phyloP scores from a whole-genome alignment of 2,329 filamentous ascomycete species.

The Talaromyces sp. region DNA sequence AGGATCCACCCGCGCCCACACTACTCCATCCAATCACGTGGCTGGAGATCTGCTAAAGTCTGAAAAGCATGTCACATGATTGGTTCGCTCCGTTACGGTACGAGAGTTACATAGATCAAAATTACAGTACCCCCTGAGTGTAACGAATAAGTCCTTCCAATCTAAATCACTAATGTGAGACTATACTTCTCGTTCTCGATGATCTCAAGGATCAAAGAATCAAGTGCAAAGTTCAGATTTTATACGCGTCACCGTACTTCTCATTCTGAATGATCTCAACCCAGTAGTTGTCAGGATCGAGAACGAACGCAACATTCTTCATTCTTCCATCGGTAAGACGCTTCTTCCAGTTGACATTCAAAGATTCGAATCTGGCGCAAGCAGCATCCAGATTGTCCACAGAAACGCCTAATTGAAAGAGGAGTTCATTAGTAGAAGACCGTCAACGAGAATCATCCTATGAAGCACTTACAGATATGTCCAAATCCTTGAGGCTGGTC shows the following conservation, averaged over 20 bases:
- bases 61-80: not conserved
- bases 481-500: constrained; percentile 87
- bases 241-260: constrained; percentile 4
- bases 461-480: constrained; percentile 66
- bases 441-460: not conserved
- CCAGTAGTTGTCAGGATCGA: constrained; percentile 87
- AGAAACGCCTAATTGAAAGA: constrained; percentile 57
- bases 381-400: constrained; percentile 88
- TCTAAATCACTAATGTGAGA: too few species aligned
- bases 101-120: not conserved
- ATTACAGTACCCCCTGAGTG: too few species aligned
- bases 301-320: constrained; percentile 88
- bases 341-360: constrained; percentile 90
- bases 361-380: constrained; percentile 76
- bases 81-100: not conserved
- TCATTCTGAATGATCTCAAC: constrained; percentile 68
- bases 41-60: not conserved
- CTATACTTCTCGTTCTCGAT: not conserved
- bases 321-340: constrained; percentile 81
- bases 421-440: constrained; percentile 1
- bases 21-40: not conserved
- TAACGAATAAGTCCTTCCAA: not conserved
- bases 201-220: not conserved
- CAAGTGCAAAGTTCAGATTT: not conserved
- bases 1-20: not conserved